These are phyloP conservation scores for Plasmodium reichenowi DNA, from an alignment of 169 alveolate genomes.

Conservation along the genomic window DNA sequence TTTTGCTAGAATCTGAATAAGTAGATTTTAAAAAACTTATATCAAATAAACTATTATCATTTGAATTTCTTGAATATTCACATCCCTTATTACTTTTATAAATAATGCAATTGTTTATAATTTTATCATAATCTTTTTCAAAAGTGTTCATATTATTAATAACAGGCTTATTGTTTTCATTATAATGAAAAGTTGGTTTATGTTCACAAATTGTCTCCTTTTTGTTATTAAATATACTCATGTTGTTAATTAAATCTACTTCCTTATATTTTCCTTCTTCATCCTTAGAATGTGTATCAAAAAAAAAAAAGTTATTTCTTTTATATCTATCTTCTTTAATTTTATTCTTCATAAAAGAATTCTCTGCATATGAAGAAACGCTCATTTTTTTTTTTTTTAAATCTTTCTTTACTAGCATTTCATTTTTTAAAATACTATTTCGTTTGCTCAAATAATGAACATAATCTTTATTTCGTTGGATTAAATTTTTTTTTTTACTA, in stretches of 20 bases:
- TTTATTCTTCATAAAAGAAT: slow-evolving; percentile 3
- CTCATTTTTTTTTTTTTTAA: slow-evolving; percentile 30
- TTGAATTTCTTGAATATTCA: neutral
- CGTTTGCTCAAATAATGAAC: slow-evolving; percentile 55
- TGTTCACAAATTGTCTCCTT: too few species aligned
- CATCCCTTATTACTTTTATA: neutral
- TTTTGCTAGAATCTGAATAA: slow-evolving; percentile 47
- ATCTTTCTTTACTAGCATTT: slow-evolving; percentile 29
- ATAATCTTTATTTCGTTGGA: slow-evolving; percentile 59
- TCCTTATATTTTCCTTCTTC: slow-evolving; percentile 16
- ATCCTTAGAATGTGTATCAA: slow-evolving; percentile 4
- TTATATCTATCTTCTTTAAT: slow-evolving; percentile 11
- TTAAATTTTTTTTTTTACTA: slow-evolving; percentile 51
- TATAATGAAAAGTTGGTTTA: neutral
- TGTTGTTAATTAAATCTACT: slow-evolving; percentile 9
- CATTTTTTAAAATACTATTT: slow-evolving; percentile 57
- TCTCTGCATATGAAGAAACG: neutral
- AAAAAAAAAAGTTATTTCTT: neutral
- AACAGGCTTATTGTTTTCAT: neutral
- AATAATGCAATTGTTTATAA: neutral
- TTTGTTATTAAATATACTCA: slow-evolving; percentile 8
- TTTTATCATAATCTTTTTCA: neutral
- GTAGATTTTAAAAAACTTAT: slow-evolving; percentile 51
- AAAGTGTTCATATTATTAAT: neutral
- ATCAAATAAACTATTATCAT: slow-evolving; percentile 19